Evolutionary conservation across 192 early-diverging fungal genomes (phyloP), one percentile per base, ranked within the genome.

Genomic region (Cetraspora pellucida): DNA sequence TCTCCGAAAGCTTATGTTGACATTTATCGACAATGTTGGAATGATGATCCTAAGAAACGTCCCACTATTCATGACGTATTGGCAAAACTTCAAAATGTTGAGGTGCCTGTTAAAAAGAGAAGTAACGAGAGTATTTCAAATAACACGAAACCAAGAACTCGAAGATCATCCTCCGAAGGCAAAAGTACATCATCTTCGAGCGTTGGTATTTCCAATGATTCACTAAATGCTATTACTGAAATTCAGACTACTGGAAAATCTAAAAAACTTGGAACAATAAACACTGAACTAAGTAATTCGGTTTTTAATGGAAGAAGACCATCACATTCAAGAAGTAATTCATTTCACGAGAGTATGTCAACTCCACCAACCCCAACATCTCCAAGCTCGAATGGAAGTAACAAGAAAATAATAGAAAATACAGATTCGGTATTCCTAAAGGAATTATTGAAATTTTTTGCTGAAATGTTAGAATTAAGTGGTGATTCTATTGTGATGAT

Each of bases 11-110:
- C 72, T 23, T 74, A 66, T 45, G 60, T 61, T 61, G 60, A 74
- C 16, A 31, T 74, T 63, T 74, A 74, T 63, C 21, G 23, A 25
- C 43, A 74, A 63, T 74, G 72, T 59, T 74, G 72, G 72, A 19
- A 74, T 14, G 10, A 31, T 14, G 57, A 66, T 46, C 72, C 72
- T 17, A 46, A 74, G 17, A 66, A 74, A n/a, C 72, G 72, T n/a
- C 72, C 72, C 7, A 74, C 21, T 27, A 63, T 74, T 65, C 28
- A 66, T 31, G 6, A 74, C 19, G 72, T 74, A 74, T 10, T 68
- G 3, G 72, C 65, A 27, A 23, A 21, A 14, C 63, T 74, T 68
- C 23, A 68, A 17, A 25, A 28, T 2, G n/a, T 65, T 44, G 17
- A 19, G 16, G 11, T 54, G 50, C 50, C 50, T 19, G 19, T 54